Evolutionary conservation across 192 early-diverging fungal genomes (phyloP).

Genomic region (Entomortierella lignicola): DNA sequence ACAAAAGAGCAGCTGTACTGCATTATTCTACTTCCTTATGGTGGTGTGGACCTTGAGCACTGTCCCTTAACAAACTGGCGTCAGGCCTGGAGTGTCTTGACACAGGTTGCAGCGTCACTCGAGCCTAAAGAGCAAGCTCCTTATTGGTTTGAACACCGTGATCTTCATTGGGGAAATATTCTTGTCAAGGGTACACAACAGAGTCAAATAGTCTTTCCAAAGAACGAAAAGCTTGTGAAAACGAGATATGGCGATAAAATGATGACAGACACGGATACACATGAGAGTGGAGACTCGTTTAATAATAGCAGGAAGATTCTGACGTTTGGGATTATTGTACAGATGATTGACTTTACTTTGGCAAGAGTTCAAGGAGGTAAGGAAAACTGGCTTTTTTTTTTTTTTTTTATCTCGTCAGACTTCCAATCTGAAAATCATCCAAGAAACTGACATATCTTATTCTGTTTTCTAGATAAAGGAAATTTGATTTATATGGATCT

Average conservation of each 20-base stretch:
- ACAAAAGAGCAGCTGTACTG: constrained; percentile 76
- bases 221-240: neutral
- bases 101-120: constrained; percentile 74
- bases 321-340: constrained; percentile 69
- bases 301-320: constrained; percentile 45
- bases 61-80: constrained; percentile 65
- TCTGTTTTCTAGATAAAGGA: constrained; percentile 8
- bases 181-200: constrained; percentile 59
- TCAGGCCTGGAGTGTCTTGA: constrained; percentile 72
- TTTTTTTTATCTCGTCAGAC: too few species aligned
- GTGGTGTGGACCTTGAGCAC: constrained; percentile 79
- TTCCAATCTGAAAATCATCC: too few species aligned
- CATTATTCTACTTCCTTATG: constrained; percentile 78
- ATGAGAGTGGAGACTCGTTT: neutral
- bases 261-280: neutral
- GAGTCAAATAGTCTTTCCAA: constrained; percentile 7
- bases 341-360: constrained; percentile 80
- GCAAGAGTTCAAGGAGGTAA: constrained; percentile 66
- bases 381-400: too few species aligned
- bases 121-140: constrained; percentile 63
- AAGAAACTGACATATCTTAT: too few species aligned
- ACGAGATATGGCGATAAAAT: neutral
- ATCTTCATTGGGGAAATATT: constrained; percentile 82
- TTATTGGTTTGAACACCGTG: constrained; percentile 73
- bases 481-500: constrained; percentile 48